Conservation (phyloP, 306 rosid genomes). For the Parietaria judaica region DNA sequence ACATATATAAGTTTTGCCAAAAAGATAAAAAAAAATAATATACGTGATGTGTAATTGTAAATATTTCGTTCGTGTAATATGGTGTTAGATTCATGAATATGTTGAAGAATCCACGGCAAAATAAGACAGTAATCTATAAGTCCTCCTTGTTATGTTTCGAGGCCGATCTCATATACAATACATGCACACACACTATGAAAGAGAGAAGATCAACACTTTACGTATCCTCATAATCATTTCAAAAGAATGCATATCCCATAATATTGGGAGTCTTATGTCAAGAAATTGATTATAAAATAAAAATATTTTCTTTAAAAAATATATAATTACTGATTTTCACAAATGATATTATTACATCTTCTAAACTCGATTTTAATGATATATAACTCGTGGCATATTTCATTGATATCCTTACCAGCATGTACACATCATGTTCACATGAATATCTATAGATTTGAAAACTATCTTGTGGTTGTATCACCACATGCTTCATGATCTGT, state of each 20-base stretch:
- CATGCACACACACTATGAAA: neutral
- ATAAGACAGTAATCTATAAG: neutral
- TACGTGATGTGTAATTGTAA: too few species aligned
- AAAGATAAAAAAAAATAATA: too few species aligned
- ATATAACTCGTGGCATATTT: too few species aligned
- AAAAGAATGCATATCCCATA: neutral
- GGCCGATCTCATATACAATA: neutral
- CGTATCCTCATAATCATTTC: neutral
- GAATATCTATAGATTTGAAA: neutral
- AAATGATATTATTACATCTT: too few species aligned
- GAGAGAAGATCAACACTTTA: neutral
- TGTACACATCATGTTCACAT: neutral
- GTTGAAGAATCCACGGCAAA: neutral
- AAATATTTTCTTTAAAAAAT: too few species aligned
- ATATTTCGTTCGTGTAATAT: too few species aligned
- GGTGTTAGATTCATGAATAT: neutral
- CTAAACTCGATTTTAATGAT: too few species aligned
- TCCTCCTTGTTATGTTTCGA: neutral
- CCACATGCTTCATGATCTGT: constrained; percentile 2
- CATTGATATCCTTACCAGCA: neutral
- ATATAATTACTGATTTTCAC: too few species aligned
- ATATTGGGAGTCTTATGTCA: neutral
- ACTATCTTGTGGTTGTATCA: neutral
- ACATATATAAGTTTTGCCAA: too few species aligned
- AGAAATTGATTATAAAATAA: too few species aligned